These are phyloP conservation scores for Fusarium cicatricum DNA, from an alignment of 2,329 filamentous ascomycete genomes.

Conservation along the genomic window DNA sequence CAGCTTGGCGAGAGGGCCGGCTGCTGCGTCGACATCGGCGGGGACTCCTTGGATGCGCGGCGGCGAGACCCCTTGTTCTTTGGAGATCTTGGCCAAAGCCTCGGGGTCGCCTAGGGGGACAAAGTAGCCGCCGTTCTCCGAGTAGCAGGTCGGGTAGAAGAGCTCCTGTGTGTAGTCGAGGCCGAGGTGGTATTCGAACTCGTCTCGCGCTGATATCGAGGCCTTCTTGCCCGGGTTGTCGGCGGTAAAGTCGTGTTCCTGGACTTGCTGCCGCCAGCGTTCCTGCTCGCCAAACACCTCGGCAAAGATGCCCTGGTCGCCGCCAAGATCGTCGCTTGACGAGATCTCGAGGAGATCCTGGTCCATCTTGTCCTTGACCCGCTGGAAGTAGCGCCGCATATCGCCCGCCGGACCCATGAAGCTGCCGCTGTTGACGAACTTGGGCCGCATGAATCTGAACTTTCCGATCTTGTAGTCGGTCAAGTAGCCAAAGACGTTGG, in stretches of 20 bases:
- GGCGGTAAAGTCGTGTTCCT: conserved; percentile 13
- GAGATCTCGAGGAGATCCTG: conserved; percentile 25
- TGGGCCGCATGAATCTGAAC: conserved; percentile 39
- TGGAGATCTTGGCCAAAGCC: conserved; percentile 27
- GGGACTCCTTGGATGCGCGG: conserved; percentile 36
- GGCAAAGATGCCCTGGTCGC: conserved; percentile 46
- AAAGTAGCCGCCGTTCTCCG: conserved; percentile 40
- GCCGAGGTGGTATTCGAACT: conserved; percentile 42
- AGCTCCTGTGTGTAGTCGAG: conserved; percentile 44
- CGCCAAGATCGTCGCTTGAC: conserved; percentile 27
- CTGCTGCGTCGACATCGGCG: conserved; percentile 28
- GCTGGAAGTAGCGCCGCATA: conserved; percentile 38
- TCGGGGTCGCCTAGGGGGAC: conserved; percentile 27
- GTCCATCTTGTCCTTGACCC: conserved; percentile 40
- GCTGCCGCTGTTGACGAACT: conserved; percentile 44
- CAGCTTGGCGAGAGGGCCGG: conserved; percentile 26
- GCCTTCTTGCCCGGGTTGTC: conserved; percentile 28
- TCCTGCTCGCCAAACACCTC: conserved; percentile 44
- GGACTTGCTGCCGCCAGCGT: conserved; percentile 31
- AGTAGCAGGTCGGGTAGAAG: conserved; percentile 43
- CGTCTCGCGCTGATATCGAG: conserved; percentile 14
- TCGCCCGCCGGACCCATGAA: conserved; percentile 43
- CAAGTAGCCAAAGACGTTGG: conserved; percentile 34
- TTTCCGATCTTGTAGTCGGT: conserved; percentile 29
- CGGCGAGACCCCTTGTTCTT: conserved; percentile 32